Evolutionary conservation across 441 rosid species (phyloP).

Genomic region (Croton setiger): DNA sequence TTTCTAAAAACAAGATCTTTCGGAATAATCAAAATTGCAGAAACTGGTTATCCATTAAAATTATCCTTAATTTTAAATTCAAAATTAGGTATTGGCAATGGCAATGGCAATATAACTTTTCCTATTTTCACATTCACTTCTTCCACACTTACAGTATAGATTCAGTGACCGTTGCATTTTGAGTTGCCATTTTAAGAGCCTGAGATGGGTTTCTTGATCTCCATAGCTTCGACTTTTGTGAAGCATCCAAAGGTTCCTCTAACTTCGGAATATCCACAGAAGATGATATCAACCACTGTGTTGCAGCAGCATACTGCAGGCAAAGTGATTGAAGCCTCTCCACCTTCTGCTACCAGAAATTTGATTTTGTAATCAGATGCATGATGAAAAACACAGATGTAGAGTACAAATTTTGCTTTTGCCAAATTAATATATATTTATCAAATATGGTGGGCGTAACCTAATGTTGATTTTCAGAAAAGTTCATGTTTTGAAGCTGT

Average conservation of each 20-base stretch:
- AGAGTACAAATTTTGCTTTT: too few species aligned
- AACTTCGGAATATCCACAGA: conserved; percentile 53
- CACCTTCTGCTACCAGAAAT: conserved; percentile 60
- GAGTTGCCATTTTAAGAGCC: conserved; percentile 41
- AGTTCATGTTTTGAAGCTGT: too few species aligned
- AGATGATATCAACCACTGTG: conserved; percentile 91
- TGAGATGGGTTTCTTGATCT: conserved; percentile 43
- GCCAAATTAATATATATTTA: too few species aligned
- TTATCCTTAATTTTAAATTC: too few species aligned
- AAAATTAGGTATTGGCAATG: too few species aligned
- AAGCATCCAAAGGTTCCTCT: conserved; percentile 35
- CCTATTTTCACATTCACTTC: conserved; percentile 1
- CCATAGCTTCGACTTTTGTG: conserved; percentile 33
- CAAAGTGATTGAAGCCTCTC: conserved; percentile 82
- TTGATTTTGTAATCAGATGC: neutral
- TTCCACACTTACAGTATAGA: conserved; percentile 71
- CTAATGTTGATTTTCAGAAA: too few species aligned
- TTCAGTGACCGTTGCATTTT: conserved; percentile 55
- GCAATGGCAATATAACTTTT: too few species aligned
- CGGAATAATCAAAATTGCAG: too few species aligned
- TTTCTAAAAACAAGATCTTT: too few species aligned
- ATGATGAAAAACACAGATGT: neutral
- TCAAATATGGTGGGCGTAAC: too few species aligned
- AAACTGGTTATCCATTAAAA: too few species aligned
- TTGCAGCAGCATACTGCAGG: conserved; percentile 89